Evolutionary conservation across 2,329 filamentous ascomycete genomes (phyloP), one percentile per base, ranked within the genome.

Genomic region (Dryadomyces quercivorus): DNA sequence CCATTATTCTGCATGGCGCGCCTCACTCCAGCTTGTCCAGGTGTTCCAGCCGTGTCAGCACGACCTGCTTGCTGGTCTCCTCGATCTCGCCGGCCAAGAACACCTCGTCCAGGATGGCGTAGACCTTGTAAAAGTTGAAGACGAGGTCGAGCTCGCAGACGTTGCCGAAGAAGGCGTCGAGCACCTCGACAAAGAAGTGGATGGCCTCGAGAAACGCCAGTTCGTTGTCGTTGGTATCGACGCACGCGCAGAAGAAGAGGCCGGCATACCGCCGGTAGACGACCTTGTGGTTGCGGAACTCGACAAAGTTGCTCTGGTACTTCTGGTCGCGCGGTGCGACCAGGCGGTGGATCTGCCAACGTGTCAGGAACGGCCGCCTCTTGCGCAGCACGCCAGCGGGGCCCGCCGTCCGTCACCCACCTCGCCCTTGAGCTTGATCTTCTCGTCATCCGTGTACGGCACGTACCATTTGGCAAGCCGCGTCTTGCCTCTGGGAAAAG

Each of bases 291-390:
- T 90, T 88, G 61, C 88, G 86, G 74, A 86, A 85, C 73, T 98
- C 93, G 77, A 98, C 93, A 66, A 98, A 98, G 75, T 98, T 98
- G 73, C 90, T 95, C 70, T 98, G 93, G 76, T 98, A 95, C 69
- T 98, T 98, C 69, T 98, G 93, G 72, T 98, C 93, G 66, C 93
- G 88, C 7, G 93, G 93, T 0, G 93, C 93, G 58, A 98, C 92
- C 62, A 98, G 89, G 59, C 93, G 91, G 77, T 98, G 93, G 64
- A 97, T 88, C 85, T 90, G 63, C 8, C 4, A 31, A 8, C 26
- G 26, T 31, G 26, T 31, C 8, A 31, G 26, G 26, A 31, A 31
- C 26, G 26, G 26, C n/a, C n/a, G 26, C 26, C 26, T 31, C 26
- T 31, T 31, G 26, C 26, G 26, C 26, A 31, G 4, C 26, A 31